Evolutionary conservation across 2,329 filamentous ascomycete genomes (phyloP).

Genomic region (Talaromyces sp.): DNA sequence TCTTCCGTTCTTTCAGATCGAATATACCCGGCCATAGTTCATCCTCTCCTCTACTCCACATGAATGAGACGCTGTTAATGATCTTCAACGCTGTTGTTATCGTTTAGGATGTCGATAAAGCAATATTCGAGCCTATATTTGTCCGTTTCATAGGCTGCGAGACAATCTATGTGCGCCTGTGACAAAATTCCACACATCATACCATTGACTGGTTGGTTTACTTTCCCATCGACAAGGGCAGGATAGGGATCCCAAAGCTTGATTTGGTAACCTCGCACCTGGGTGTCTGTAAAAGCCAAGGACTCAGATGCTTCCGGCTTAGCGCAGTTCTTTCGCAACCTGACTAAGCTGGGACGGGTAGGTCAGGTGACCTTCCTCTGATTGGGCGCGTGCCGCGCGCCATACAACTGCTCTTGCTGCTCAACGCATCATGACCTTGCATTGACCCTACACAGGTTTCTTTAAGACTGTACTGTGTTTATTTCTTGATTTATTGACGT

Average conservation of each 20-base stretch:
- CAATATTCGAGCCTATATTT: conserved; percentile 9
- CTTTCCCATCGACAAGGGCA: not conserved
- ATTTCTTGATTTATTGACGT: not conserved
- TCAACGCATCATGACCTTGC: no score
- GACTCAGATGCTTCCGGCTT: no score
- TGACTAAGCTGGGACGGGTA: no score
- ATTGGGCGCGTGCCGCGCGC: no score
- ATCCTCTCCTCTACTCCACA: conserved; percentile 14
- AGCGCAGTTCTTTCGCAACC: no score
- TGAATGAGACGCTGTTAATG: conserved; percentile 9
- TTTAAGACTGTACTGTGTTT: conserved; percentile 19
- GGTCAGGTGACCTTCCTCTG: no score
- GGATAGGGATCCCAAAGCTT: not conserved
- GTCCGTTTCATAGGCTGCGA: conserved; percentile 14
- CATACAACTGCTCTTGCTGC: no score
- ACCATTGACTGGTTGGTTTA: not conserved
- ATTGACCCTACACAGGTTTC: not conserved
- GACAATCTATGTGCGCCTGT: conserved; percentile 9
- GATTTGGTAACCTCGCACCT: no score
- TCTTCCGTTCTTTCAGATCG: conserved; percentile 14
- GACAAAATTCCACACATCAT: not conserved
- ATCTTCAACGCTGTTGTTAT: conserved; percentile 1
- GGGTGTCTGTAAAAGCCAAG: no score
- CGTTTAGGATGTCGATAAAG: conserved; percentile 10
- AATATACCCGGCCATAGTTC: conserved; percentile 13